Evolutionary conservation across 805 yeast species (phyloP).

Genomic region (Metschnikowia henanensis): DNA sequence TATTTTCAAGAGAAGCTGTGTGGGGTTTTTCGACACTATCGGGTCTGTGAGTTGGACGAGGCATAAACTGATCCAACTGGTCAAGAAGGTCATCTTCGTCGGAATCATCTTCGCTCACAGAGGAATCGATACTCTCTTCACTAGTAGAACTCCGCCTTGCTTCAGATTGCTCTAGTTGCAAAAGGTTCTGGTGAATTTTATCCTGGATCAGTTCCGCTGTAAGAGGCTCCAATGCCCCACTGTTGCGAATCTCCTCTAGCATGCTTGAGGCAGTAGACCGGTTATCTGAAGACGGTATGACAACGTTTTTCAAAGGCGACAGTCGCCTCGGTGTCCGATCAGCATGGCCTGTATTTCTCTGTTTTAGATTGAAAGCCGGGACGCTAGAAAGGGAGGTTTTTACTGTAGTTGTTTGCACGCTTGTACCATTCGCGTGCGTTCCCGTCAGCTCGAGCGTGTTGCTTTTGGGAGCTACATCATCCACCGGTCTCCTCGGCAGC

Average conservation of each 20-base stretch:
- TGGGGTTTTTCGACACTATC: too few relatives aligned
- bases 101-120: conserved; percentile 1
- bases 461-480: background rate
- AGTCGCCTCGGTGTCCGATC: conserved; percentile 13
- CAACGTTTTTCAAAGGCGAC: conserved; percentile 18
- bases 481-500: conserved; percentile 11
- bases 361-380: background rate
- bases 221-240: conserved; percentile 14
- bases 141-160: background rate
- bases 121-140: background rate
- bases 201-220: conserved; percentile 23
- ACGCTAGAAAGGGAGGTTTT: too few relatives aligned
- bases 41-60: background rate
- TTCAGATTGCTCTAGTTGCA: conserved; percentile 7
- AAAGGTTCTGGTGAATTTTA: conserved; percentile 26
- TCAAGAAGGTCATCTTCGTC: conserved; percentile 1
- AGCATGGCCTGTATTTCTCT: background rate
- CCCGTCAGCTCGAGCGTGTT: background rate
- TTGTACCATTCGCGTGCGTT: too few relatives aligned
- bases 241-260: conserved; percentile 14
- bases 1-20: too few relatives aligned
- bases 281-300: conserved; percentile 6
- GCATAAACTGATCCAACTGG: conserved; percentile 2
- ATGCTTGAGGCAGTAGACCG: conserved; percentile 9
- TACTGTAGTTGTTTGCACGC: too few relatives aligned